These are phyloP conservation scores for Carex kokanica DNA, from an alignment of 176 grass and related monocot species.

Conservation along the genomic window DNA sequence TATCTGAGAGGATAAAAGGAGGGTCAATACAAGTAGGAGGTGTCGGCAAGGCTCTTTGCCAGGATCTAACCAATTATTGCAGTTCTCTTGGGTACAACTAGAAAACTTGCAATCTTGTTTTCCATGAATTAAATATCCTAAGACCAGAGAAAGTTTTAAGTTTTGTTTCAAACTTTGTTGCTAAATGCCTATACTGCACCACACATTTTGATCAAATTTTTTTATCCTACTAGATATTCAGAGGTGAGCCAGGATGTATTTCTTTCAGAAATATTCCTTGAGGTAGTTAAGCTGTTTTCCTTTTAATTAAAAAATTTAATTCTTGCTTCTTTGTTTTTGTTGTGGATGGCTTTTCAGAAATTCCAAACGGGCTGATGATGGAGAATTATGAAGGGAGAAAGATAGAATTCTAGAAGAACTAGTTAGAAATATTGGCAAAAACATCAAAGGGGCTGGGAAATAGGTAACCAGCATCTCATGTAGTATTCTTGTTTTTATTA, in stretches of 20 bases:
- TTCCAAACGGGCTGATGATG: neutral
- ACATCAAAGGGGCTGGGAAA: neutral
- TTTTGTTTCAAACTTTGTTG: neutral
- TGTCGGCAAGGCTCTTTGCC: slow-evolving; percentile 62
- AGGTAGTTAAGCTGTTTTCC: too few species aligned
- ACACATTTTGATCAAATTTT: neutral
- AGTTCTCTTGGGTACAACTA: slow-evolving; percentile 38
- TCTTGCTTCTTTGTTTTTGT: neutral
- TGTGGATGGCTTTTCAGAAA: slow-evolving; percentile 1
- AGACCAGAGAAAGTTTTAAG: neutral
- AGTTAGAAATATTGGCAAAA: neutral
- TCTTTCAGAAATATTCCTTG: too few species aligned
- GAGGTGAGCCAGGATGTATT: too few species aligned
- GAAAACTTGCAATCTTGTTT: neutral
- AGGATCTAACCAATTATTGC: slow-evolving; percentile 85
- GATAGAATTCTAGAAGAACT: neutral
- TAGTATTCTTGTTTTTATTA: neutral
- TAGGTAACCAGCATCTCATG: neutral
- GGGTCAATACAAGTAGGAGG: slow-evolving; percentile 44
- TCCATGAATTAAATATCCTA: neutral
- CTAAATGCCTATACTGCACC: neutral
- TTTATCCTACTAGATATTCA: neutral
- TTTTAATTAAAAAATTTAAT: neutral
- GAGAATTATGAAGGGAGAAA: slow-evolving; percentile 25
- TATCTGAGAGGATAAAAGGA: slow-evolving; percentile 77